A percentile compares a stretch with the other conserved stretches of the same genome.
Evolutionary conservation across 768 basidiomycete genomes (phyloP).

Genomic region (Pulveroboletus sp.): DNA sequence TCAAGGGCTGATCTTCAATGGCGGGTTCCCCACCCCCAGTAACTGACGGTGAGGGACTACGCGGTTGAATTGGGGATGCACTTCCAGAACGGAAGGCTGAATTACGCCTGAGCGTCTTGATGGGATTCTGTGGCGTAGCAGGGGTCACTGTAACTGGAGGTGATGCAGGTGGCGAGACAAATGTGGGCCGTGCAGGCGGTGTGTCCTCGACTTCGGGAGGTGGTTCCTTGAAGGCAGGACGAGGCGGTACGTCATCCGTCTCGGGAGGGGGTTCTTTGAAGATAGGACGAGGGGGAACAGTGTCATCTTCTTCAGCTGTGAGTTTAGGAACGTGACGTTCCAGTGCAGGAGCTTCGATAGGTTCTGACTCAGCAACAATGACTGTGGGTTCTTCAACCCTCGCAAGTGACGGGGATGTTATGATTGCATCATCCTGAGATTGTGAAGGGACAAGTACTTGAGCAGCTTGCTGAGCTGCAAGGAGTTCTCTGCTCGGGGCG

Average conservation of each 20-base stretch:
- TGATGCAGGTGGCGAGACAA: constrained; percentile 21
- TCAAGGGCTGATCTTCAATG: constrained; percentile 33
- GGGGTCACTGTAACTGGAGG: constrained; percentile 34
- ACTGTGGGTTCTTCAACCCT: constrained; percentile 15
- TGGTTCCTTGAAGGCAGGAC: constrained; percentile 59
- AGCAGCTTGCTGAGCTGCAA: constrained; percentile 64
- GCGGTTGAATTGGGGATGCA: constrained; percentile 33
- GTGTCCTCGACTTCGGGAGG: constrained; percentile 52
- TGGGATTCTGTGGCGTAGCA: constrained; percentile 51
- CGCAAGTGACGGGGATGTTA: constrained; percentile 14
- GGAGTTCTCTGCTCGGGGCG: constrained; percentile 62
- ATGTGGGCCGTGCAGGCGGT: constrained; percentile 12
- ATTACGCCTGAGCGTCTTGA: constrained; percentile 34
- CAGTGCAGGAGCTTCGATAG: constrained; percentile 2
- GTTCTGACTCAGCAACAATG: constrained; percentile 15
- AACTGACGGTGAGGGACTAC: constrained; percentile 41
- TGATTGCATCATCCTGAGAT: constrained; percentile 11
- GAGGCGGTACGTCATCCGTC: constrained; percentile 26
- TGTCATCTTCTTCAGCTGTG: constrained; percentile 11
- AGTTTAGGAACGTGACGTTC: constrained; percentile 4
- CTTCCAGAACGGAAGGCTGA: constrained; percentile 32
- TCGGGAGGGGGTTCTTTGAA: constrained; percentile 63
- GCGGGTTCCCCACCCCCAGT: constrained; percentile 23
- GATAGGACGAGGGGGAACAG: constrained; percentile 34
- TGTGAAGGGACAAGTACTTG: constrained; percentile 43